Base-by-base conservation (phyloP, 1,284 basidiomycete species). In the Apiotrichum veenhuisii region DNA sequence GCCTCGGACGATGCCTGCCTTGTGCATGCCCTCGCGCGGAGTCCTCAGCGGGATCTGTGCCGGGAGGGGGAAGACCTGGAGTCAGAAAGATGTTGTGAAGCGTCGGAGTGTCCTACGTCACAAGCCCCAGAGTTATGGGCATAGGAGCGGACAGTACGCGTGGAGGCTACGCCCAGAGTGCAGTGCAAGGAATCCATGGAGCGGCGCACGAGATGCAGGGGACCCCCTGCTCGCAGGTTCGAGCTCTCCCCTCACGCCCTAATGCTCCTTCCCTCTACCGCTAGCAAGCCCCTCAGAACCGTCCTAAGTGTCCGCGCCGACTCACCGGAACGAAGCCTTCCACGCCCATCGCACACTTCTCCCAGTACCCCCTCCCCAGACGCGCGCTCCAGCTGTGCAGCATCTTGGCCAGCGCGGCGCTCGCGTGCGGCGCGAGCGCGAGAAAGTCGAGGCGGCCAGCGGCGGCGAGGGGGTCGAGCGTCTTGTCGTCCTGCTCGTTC, bases 1-100 rank as follows among this genome's bases (percentile, higher is more conserved):
- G 20, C 54, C 47, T 8, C 54, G 47, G 11, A 55, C 25, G n/a
- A 55, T 50, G 22, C 40, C 41, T 0, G 47, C 54, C 26, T 55
- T 55, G 47, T 25, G 33, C 4, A 37, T n/a, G 2, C 36, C 5
- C 1, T 49, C 27, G 14, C 44, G 47, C 1, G 23, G 37, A 1
- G 11, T 25, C 36, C 18, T 38, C 3, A 38, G 23, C 17, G 17
- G 20, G 2, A 38, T 25, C 22, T 8, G 33, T 2, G 33, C 23
- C 11, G 20, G 46, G 30, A 48, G 23, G 22, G 37, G 37, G 2
- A 40, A 34, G 36, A 49, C 4, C 36, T 40, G 25, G 23, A 43
- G 25, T 25, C 42, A 25, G 42, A n/a, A 5, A 22, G 20, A 12
- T 5, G 8, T 20, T n/a, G 3, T 2, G 2, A 23, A 30, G 30